Percentiles rank a stretch among this genome's conserved stretches.
These are phyloP conservation scores for Cerioporus squamosus DNA, from an alignment of 1,284 basidiomycete species.

Conservation along the genomic window DNA sequence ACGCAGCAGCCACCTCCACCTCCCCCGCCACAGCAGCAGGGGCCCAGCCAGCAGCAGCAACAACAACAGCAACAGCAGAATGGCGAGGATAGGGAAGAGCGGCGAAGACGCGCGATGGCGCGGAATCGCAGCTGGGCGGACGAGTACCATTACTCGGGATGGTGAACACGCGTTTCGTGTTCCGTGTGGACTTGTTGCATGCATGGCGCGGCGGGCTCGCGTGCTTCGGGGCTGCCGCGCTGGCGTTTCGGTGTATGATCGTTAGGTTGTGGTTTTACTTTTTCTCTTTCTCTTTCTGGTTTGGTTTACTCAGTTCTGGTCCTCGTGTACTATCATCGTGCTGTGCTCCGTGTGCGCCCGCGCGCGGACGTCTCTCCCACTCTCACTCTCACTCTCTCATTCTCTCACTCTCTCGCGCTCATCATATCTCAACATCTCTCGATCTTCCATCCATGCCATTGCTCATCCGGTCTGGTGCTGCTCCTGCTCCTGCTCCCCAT, in stretches of 20 bases:
- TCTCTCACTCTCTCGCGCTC: neutral
- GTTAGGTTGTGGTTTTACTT: neutral
- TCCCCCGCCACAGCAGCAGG: conserved; percentile 36
- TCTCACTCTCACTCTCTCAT: neutral
- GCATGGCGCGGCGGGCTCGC: neutral
- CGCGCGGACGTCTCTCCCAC: too few relatives aligned
- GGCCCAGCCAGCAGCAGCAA: conserved; percentile 23
- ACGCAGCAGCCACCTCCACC: conserved; percentile 1
- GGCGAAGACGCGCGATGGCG: conserved; percentile 49
- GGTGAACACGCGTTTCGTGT: conserved; percentile 42
- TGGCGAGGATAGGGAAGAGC: conserved; percentile 41
- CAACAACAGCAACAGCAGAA: conserved; percentile 17
- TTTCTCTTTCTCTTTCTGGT: neutral
- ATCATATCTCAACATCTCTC: too few relatives aligned
- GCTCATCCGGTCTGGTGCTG: neutral
- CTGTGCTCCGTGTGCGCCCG: conserved; percentile 7
- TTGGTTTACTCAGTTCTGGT: too few relatives aligned
- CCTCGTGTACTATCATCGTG: conserved; percentile 11
- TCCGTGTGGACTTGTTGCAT: neutral
- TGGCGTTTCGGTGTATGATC: neutral
- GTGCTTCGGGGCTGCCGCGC: too few relatives aligned
- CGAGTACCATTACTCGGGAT: conserved; percentile 68
- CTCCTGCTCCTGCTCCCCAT: too few relatives aligned
- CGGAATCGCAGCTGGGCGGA: conserved; percentile 73
- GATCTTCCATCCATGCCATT: too few relatives aligned